Conservation (phyloP, 139 green algal species). For the Monoraphidium neglectum region DNA sequence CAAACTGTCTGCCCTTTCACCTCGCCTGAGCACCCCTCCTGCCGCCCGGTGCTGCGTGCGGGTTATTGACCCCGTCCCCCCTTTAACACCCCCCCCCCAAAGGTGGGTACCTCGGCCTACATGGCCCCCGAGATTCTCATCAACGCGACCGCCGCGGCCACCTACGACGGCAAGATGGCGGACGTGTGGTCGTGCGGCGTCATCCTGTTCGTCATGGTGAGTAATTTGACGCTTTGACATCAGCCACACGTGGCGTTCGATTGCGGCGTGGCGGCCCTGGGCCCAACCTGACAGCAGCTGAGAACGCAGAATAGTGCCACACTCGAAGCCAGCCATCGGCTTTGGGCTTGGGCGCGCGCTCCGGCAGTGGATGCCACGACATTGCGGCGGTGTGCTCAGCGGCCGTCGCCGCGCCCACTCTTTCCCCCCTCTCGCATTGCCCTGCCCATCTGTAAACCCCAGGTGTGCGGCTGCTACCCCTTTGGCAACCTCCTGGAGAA, state of each 20-base stretch:
- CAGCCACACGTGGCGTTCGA: background rate
- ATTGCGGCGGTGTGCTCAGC: too few species aligned
- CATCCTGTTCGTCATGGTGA: slow-evolving; percentile 97
- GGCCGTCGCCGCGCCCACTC: too few species aligned
- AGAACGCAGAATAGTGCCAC: too few species aligned
- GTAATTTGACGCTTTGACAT: too few species aligned
- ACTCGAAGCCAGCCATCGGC: too few species aligned
- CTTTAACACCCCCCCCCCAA: background rate
- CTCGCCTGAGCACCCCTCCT: too few species aligned
- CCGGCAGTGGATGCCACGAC: too few species aligned
- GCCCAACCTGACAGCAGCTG: background rate
- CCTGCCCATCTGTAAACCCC: too few species aligned
- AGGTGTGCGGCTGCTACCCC: slow-evolving; percentile 18
- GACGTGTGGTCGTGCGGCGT: slow-evolving; percentile 91
- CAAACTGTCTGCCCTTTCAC: too few species aligned
- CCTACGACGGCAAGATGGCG: slow-evolving; percentile 85
- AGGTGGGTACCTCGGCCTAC: slow-evolving; percentile 97
- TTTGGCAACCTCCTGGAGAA: slow-evolving; percentile 10
- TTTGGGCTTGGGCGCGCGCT: too few species aligned
- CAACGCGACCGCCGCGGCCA: slow-evolving; percentile 81
- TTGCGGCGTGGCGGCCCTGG: background rate
- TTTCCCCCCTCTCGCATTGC: too few species aligned
- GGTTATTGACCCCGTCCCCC: background rate
- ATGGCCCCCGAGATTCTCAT: slow-evolving; percentile 94
- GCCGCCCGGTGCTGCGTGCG: too few species aligned